A percentile compares a stretch with the other conserved stretches of the same genome.
Evolutionary conservation across 2,329 filamentous ascomycete genomes (phyloP).

Genomic region (Sporothrix euskadiensis): DNA sequence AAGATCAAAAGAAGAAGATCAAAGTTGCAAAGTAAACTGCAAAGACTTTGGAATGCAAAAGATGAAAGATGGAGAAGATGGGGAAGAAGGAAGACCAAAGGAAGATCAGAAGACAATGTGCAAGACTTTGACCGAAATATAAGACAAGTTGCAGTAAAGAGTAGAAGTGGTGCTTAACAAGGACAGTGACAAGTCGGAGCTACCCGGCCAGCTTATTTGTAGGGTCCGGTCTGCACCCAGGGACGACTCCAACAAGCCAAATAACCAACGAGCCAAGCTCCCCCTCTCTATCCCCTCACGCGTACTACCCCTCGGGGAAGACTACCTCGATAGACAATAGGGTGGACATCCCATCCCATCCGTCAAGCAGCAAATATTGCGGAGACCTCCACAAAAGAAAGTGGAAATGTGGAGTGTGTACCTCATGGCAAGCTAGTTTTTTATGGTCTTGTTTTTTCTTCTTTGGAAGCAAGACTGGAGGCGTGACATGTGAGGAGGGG

Average conservation of each 20-base stretch:
- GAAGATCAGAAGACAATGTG: not conserved
- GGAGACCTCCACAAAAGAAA: slow-evolving; percentile 25
- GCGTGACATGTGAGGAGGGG: slow-evolving; percentile 16
- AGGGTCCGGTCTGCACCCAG: slow-evolving; percentile 1
- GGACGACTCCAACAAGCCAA: not conserved
- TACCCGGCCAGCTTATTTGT: slow-evolving; percentile 19
- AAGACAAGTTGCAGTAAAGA: not conserved
- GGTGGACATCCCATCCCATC: not conserved
- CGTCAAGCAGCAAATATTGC: not conserved
- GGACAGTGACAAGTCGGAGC: slow-evolving; percentile 11
- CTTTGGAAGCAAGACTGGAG: not conserved
- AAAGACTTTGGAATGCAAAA: not conserved
- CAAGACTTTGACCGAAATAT: not conserved
- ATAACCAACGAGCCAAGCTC: not conserved
- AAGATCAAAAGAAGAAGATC: not conserved
- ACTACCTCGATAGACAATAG: slow-evolving; percentile 2
- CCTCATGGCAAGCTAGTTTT: slow-evolving; percentile 17
- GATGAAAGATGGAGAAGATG: not conserved
- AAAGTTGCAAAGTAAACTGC: not conserved
- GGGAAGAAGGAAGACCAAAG: not conserved
- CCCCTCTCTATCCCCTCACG: slow-evolving; percentile 13
- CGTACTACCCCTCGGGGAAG: slow-evolving; percentile 18
- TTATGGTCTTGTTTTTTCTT: not conserved
- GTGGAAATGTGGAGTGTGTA: slow-evolving; percentile 22
- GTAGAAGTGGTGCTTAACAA: slow-evolving; percentile 15